phyloP scores from a whole-genome alignment of 2,329 filamentous ascomycete genomes.

The Orbilia blumenaviensis region DNA sequence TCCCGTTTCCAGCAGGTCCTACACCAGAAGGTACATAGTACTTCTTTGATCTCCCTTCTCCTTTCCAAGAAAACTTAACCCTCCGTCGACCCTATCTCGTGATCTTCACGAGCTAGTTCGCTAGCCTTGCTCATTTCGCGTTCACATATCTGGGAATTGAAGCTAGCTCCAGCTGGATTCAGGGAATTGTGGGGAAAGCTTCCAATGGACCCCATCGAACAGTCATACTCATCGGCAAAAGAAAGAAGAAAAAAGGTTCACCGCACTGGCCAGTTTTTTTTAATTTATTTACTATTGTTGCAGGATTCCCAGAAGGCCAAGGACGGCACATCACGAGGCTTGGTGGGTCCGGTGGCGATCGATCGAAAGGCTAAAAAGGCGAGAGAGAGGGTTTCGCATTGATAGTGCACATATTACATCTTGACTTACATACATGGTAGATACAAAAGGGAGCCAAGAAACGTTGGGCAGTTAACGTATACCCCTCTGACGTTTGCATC shows the following conservation, averaged over 20 bases:
- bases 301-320: constrained; percentile 19
- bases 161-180: neutral
- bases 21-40: no score
- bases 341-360: constrained; percentile 44
- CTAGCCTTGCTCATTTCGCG: constrained; percentile 12
- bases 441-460: neutral
- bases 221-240: neutral
- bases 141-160: no score
- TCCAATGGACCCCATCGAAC: neutral
- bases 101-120: no score
- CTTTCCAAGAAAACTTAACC: neutral
- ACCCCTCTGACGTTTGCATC: constrained; percentile 12
- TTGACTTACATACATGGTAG: neutral
- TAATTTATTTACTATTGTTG: no score
- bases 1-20: constrained; percentile 21
- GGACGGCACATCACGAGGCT: constrained; percentile 46
- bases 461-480: neutral
- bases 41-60: neutral
- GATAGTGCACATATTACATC: no score
- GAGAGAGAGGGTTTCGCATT: no score
- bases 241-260: neutral
- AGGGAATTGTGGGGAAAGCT: neutral
- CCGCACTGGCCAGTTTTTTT: neutral
- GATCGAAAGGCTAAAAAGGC: constrained; percentile 30
- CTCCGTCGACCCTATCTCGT: neutral